These are phyloP conservation scores for Pyricularia sp. DNA, from an alignment of 2,329 filamentous ascomycete genomes.

Conservation along the genomic window DNA sequence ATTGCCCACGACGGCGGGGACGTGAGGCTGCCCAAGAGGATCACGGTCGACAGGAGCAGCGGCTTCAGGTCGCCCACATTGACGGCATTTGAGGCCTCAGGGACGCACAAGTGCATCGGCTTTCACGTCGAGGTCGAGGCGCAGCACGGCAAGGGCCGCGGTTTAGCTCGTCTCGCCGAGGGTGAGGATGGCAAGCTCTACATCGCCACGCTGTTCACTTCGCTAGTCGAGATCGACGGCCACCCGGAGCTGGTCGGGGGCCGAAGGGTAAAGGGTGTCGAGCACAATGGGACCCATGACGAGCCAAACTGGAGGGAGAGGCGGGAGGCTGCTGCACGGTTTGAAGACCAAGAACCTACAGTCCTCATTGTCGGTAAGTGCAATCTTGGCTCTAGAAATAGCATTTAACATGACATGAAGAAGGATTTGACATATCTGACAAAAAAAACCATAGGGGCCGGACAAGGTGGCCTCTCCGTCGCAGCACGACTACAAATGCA, in stretches of 20 bases:
- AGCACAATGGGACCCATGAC: constrained; percentile 36
- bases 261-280: constrained; percentile 39
- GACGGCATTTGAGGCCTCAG: constrained; percentile 33
- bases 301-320: constrained; percentile 49
- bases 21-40: constrained; percentile 21
- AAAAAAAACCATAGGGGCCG: constrained; percentile 30
- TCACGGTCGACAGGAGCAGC: constrained; percentile 33
- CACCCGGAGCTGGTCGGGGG: constrained; percentile 34
- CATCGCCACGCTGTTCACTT: constrained; percentile 50
- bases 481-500: constrained; percentile 48
- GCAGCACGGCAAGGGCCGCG: constrained; percentile 38
- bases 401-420: neutral
- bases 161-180: constrained; percentile 38
- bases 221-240: constrained; percentile 36
- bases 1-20: neutral
- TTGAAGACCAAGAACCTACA: constrained; percentile 35
- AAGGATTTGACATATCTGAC: neutral
- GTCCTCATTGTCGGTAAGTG: constrained; percentile 35
- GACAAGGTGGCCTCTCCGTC: constrained; percentile 44
- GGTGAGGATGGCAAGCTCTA: constrained; percentile 37
- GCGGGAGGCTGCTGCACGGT: constrained; percentile 32
- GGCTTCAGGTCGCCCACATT: constrained; percentile 28
- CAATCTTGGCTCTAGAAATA: too few relatives aligned
- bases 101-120: constrained; percentile 37
- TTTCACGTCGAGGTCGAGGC: constrained; percentile 44